Base-by-base conservation (phyloP, 306 rosid species). In the Trifolium dubium region DNA sequence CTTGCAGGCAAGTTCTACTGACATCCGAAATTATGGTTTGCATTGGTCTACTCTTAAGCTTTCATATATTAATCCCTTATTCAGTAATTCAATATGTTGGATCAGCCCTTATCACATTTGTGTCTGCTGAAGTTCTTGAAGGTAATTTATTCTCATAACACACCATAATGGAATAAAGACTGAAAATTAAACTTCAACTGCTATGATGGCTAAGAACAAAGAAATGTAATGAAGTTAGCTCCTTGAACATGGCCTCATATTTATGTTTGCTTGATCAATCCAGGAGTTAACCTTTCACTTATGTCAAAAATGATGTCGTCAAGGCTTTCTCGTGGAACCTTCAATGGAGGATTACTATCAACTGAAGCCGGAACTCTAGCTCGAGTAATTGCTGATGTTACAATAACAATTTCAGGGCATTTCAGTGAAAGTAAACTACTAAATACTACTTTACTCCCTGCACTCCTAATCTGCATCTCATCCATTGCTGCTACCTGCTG, bases 281-380 rank as follows among this genome's bases (percentile, higher is more conserved):
- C 82, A 92, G 98, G 98, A 76, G 92, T 90, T 68, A 92, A 92
- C 78, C 86, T 92, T 66, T 88, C 96, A 18, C 94, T 92, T 61
- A 89, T 92, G 28, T 90, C 98, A 62, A 86, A 88, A 46, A 83
- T 86, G 67, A 92, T 92, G 96, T 90, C 96, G 0, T 88, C 98
- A 1, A 81, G 96, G 85, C 94, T 92, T 81, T 85, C 98, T 4
- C 81, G 83, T 2, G 96, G 98, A 63, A 92, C 98, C 13, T 90
- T 56, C 69, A 92, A 92, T 40, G 96, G 98, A 1, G 98, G 96
- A 23, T 67, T 92, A 77, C 86, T 92, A 43, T 88, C 96, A 8
- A 92, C 96, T 1, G 95, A 92, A 80, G 98, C 98, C 0, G 98
- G 98, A 70, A 92, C 98, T 5, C 72, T 92, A 64, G 98, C 98